Percentiles rank a stretch among this genome's conserved stretches.
These are phyloP conservation scores for Naganishia friedmannii DNA, from an alignment of 768 basidiomycete species.

Conservation along the genomic window DNA sequence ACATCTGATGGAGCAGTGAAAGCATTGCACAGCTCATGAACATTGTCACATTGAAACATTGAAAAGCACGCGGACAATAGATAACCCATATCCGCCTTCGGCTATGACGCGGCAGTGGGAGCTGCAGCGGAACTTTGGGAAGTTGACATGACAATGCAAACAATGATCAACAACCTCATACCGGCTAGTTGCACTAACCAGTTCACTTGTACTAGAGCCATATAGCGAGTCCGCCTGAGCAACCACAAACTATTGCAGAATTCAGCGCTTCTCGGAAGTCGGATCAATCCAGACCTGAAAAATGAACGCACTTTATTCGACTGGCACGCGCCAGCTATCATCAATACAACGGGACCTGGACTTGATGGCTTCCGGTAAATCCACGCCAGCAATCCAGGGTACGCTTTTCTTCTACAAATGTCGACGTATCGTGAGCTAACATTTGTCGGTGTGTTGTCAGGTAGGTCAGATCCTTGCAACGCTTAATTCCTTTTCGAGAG, in stretches of 20 bases:
- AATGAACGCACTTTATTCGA: conserved; percentile 33
- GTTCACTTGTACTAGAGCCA: neutral
- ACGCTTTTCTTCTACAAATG: neutral
- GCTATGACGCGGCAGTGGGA: neutral
- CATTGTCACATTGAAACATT: no score
- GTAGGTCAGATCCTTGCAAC: conserved; percentile 97
- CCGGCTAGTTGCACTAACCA: neutral
- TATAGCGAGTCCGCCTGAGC: neutral
- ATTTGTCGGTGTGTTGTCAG: conserved; percentile 38
- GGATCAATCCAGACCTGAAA: neutral
- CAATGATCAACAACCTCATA: neutral
- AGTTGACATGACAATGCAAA: no score
- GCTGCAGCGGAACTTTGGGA: no score
- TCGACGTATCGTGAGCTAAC: conserved; percentile 30
- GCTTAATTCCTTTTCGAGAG: conserved; percentile 85
- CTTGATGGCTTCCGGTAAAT: conserved; percentile 27
- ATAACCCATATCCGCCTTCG: neutral
- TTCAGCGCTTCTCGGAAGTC: neutral
- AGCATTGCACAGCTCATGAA: no score
- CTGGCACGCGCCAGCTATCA: conserved; percentile 29
- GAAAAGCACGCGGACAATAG: neutral
- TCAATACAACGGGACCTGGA: conserved; percentile 30
- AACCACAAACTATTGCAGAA: neutral
- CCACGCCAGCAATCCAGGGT: conserved; percentile 31
- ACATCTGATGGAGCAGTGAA: no score